Conservation (phyloP, 2,329 filamentous ascomycete species). For the Fusarium staphyleae region DNA sequence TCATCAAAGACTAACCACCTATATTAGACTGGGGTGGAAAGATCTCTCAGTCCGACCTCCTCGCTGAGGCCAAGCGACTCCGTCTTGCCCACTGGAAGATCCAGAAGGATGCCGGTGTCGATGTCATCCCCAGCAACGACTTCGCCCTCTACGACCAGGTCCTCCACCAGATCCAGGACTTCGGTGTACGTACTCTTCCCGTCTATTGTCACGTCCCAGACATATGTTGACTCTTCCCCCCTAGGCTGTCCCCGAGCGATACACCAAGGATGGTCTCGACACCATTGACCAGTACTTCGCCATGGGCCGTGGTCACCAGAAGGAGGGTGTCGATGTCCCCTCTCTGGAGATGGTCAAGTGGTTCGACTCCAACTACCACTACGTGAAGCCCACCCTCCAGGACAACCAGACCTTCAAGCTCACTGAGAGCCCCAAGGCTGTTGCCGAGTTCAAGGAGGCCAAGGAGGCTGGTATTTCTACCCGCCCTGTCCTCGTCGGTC, state of each 20-base stretch:
- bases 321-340: conserved; percentile 90
- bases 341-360: conserved; percentile 99
- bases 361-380: conserved; percentile 99
- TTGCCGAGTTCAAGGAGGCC: conserved; percentile 93
- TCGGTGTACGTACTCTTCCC: conserved; percentile 71
- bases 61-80: conserved; percentile 95
- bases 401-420: conserved; percentile 98
- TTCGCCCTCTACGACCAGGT: conserved; percentile 99
- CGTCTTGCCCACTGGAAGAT: conserved; percentile 99
- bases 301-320: conserved; percentile 99
- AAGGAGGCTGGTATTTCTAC: conserved; percentile 95
- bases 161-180: conserved; percentile 97
- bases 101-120: conserved; percentile 97
- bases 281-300: conserved; percentile 97
- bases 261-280: conserved; percentile 88
- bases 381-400: conserved; percentile 98
- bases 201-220: not conserved
- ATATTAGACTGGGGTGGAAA: conserved; percentile 82
- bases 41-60: conserved; percentile 87
- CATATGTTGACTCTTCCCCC: conserved; percentile 18
- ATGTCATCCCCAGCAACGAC: conserved; percentile 99
- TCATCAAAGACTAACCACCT: conserved; percentile 38
- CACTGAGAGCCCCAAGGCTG: conserved; percentile 85
- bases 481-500: conserved; percentile 92
- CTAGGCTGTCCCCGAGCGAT: conserved; percentile 89